Percentiles rank a stretch among this genome's conserved stretches.
Conservation (phyloP, 2,329 filamentous ascomycete genomes). For the Mycosphaerelloides madeirae region DNA sequence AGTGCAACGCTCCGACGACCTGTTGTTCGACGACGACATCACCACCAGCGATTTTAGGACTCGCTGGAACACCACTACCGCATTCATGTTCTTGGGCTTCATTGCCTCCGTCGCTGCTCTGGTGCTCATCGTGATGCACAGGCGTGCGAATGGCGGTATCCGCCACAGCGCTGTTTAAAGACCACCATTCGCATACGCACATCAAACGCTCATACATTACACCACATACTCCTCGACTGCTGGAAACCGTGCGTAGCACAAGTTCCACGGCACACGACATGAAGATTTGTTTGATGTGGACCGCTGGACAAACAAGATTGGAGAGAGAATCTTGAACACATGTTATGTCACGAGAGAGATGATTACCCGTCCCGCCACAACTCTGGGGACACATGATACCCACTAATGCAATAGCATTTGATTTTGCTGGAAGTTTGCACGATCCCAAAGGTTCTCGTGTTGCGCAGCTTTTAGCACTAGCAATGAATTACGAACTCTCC, state of each 20-base stretch:
- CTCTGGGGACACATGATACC: no score
- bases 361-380: no score
- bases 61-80: constrained; percentile 4
- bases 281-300: background rate
- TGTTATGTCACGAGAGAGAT: no score
- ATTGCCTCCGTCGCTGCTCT: constrained; percentile 6
- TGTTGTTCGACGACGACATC: constrained; percentile 5
- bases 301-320: background rate
- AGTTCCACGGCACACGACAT: background rate
- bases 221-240: background rate
- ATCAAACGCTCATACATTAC: background rate
- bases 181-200: background rate
- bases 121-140: constrained; percentile 7
- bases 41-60: background rate
- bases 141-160: background rate
- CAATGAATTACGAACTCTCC: no score
- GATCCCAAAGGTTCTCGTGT: no score
- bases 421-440: no score
- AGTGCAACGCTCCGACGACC: background rate
- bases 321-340: no score
- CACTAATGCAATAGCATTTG: no score
- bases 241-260: no score
- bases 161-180: background rate
- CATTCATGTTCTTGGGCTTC: constrained; percentile 15
- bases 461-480: no score